Evolutionary conservation across 1,284 basidiomycete species (phyloP), one percentile per base, ranked within the genome.

Genomic region (Marasmius tenuissimus): DNA sequence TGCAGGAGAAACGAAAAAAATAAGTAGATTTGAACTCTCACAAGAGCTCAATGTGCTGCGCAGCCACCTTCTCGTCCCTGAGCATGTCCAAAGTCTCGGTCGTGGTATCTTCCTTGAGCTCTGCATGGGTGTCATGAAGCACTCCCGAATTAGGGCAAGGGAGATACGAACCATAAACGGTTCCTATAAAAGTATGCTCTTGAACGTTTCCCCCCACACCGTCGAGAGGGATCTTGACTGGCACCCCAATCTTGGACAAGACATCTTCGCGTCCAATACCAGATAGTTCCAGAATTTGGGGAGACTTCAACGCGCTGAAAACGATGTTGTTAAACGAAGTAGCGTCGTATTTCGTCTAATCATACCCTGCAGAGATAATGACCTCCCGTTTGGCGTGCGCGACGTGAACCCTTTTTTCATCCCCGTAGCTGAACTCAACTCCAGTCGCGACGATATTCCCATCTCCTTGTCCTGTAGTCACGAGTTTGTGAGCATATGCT

Each of bases 151-250:
- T 12, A 14, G 48, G 53, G 33, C 34, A 40, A 20, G 22, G 33
- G 3, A 35, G 53, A 35, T 7, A 54, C 70, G 20, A 42, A 75
- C 73, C 71, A n/a, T 66, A 74, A 40, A 70, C 67, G 42, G 72
- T 37, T 0, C 66, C 66, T n/a, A 67, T 57, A 42, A 69, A 70
- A 16, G 70, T 59, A 61, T 85, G 83, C 58, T 85, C 84, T 54
- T 82, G 81, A 6, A 82, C 70, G 67, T 85, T 85, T 62, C 73
- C 73, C 4, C 83, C 84, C 1, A 85, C 82, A 5, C 81, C 81
- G 4, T 80, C 77, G 7, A 85, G 71, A 34, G 80, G 71, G 56
- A 80, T 65, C 59, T 75, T 73, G 39, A 75, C 65, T 2, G 72
- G 65, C 39, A 85, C 70, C 1, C 77, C 78, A 4, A 81, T 65